Percentiles rank a stretch among this genome's conserved stretches.
phyloP scores from a whole-genome alignment of 2,329 filamentous ascomycete genomes.

The Aureobasidium lini region DNA sequence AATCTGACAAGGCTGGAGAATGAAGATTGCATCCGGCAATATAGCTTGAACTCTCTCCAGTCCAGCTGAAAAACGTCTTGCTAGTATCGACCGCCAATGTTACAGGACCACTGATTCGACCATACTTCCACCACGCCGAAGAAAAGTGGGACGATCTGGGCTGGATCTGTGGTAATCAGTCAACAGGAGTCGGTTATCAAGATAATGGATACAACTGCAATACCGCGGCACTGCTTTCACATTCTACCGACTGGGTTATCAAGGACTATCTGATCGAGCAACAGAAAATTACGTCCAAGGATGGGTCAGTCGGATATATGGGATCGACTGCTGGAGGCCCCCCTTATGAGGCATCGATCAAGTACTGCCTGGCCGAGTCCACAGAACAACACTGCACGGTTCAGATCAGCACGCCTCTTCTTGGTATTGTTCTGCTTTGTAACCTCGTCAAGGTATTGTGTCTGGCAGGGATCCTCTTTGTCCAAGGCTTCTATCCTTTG shows the following conservation, averaged over 20 bases:
- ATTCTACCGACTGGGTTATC: background rate
- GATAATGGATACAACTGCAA: background rate
- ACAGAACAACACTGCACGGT: background rate
- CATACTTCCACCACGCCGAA: background rate
- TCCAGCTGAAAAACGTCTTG: background rate
- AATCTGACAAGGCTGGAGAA: slow-evolving; percentile 1
- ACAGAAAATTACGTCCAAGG: background rate
- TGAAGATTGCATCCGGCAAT: slow-evolving; percentile 6
- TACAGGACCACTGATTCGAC: background rate
- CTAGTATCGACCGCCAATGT: background rate
- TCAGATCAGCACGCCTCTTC: background rate
- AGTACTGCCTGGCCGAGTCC: background rate
- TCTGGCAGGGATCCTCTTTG: background rate
- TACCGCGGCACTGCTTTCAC: background rate
- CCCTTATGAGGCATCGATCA: background rate
- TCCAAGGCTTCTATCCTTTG: background rate
- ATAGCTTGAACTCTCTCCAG: background rate
- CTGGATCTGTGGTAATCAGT: background rate
- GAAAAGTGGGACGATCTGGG: background rate
- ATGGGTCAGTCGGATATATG: background rate
- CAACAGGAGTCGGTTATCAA: too few species aligned
- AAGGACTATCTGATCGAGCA: background rate
- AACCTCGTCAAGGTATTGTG: slow-evolving; percentile 1
- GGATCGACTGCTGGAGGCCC: background rate
- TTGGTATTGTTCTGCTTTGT: background rate